Evolutionary conservation across 148 eudicot genomes (phyloP).

Genomic region (Rhododendron ovatum): DNA sequence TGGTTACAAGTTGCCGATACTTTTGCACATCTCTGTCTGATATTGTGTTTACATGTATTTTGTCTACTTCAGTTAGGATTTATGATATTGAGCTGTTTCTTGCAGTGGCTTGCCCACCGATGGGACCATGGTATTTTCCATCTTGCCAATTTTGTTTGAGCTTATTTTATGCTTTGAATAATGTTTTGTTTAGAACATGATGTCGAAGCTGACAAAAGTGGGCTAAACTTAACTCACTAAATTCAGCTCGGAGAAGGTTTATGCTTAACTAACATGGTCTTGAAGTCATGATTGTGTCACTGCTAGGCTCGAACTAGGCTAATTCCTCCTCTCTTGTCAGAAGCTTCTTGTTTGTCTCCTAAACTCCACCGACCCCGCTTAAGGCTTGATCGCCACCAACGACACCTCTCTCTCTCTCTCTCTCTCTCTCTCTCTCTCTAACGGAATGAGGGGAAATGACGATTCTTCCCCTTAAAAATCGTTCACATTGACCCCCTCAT

Average conservation of each 20-base stretch:
- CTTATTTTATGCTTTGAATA: background rate
- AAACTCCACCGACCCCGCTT: too few relatives aligned
- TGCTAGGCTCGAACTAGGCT: background rate
- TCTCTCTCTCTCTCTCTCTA: too few relatives aligned
- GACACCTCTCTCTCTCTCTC: too few relatives aligned
- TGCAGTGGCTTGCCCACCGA: background rate
- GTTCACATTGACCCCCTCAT: too few relatives aligned
- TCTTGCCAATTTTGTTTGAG: background rate
- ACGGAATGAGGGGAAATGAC: too few relatives aligned
- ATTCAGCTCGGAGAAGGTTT: background rate
- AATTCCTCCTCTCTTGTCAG: too few relatives aligned
- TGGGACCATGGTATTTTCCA: background rate
- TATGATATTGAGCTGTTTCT: background rate
- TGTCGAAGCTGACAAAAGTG: background rate
- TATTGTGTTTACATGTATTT: background rate
- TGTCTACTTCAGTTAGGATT: background rate
- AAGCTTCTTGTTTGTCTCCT: too few relatives aligned
- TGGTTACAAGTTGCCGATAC: background rate
- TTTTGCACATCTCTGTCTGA: background rate
- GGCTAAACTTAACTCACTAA: background rate
- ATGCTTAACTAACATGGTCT: background rate
- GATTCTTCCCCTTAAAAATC: too few relatives aligned
- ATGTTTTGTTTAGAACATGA: background rate
- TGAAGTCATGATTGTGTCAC: too few relatives aligned
- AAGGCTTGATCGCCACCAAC: too few relatives aligned